Conservation (phyloP, 75 land plant species). For the Picea sitchensis region DNA sequence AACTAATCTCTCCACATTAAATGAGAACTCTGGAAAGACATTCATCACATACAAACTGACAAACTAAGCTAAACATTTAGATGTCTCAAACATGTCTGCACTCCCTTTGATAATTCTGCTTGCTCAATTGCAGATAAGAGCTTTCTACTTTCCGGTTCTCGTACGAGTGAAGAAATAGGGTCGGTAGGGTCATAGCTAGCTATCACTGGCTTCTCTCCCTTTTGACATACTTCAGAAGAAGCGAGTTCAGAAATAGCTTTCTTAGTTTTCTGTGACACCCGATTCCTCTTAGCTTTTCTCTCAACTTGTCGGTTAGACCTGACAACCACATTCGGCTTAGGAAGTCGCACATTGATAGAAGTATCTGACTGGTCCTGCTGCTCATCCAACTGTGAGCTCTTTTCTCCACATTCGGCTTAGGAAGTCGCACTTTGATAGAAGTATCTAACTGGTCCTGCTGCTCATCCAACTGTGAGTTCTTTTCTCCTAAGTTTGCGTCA, state of each 20-base stretch:
- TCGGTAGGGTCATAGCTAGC: conserved; percentile 28
- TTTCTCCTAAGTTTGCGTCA: neutral
- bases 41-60: neutral
- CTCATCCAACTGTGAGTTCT: neutral
- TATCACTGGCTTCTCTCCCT: neutral
- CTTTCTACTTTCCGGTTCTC: conserved; percentile 38
- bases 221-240: neutral
- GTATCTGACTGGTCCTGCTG: neutral
- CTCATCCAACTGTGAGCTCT: neutral
- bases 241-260: neutral
- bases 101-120: conserved; percentile 23
- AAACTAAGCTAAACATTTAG: neutral
- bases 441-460: neutral
- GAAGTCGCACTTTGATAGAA: neutral
- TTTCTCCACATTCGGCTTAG: no score
- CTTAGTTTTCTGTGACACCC: conserved; percentile 1
- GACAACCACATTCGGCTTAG: neutral
- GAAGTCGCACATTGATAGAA: neutral
- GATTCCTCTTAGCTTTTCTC: neutral
- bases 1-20: neutral
- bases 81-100: conserved; percentile 33
- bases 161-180: conserved; percentile 43
- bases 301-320: neutral
- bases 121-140: conserved; percentile 56
- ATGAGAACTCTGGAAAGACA: neutral